Evolutionary conservation across 140 eudicot genomes (phyloP).

Genomic region (Stevia rebaudiana): DNA sequence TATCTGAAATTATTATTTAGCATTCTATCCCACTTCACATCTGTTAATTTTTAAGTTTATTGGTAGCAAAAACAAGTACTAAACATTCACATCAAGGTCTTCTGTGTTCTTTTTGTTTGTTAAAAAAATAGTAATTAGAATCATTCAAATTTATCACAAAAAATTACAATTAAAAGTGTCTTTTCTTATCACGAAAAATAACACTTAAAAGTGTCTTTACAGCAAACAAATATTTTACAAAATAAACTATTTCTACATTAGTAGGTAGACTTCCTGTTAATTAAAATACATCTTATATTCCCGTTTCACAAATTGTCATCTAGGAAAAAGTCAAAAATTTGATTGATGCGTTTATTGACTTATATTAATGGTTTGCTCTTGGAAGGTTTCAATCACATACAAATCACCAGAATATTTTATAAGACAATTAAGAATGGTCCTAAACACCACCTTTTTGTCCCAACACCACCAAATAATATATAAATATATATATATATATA

Average conservation of each 20-base stretch:
- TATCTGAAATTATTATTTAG: no score
- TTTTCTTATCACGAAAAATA: no score
- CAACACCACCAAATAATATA: neutral
- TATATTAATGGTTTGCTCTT: constrained; percentile 14
- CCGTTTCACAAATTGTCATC: constrained; percentile 3
- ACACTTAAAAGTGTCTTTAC: no score
- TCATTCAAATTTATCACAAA: no score
- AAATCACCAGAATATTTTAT: constrained; percentile 22
- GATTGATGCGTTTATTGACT: constrained; percentile 8
- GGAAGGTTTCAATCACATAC: constrained; percentile 35
- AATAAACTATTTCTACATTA: neutral
- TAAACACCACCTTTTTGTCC: constrained; percentile 26
- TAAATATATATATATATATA: neutral
- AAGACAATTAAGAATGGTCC: constrained; percentile 38
- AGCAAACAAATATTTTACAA: no score
- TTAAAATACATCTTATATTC: constrained; percentile 1
- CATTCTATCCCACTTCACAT: no score
- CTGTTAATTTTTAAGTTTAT: no score
- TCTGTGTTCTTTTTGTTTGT: no score
- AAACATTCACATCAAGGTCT: no score
- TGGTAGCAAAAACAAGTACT: no score
- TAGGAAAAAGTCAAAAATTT: constrained; percentile 12
- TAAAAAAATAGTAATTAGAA: no score
- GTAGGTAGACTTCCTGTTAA: constrained; percentile 13
- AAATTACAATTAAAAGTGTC: no score